These are phyloP conservation scores for Botryosphaeria dothidea DNA, from an alignment of 2,329 filamentous ascomycete species.

Conservation along the genomic window DNA sequence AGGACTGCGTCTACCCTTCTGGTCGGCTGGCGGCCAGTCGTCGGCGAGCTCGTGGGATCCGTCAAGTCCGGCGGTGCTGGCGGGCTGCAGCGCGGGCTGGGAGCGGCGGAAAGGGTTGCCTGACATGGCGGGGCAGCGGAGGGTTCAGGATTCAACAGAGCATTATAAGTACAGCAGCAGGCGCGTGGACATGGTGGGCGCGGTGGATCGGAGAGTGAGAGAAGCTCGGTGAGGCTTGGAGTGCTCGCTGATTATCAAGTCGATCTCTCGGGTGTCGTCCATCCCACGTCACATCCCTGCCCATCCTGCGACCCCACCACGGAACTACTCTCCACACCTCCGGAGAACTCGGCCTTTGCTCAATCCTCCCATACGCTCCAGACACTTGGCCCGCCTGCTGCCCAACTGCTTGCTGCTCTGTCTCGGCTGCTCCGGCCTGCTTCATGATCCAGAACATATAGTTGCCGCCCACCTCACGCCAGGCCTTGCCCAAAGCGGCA, in stretches of 20 bases:
- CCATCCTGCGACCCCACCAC: conserved; percentile 7
- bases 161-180: conserved; percentile 13
- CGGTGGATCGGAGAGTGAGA: background rate
- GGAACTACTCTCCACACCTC: background rate
- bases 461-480: background rate
- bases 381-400: background rate
- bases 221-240: background rate
- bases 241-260: conserved; percentile 14
- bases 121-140: conserved; percentile 32
- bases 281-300: conserved; percentile 20
- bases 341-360: background rate
- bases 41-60: background rate
- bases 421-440: background rate
- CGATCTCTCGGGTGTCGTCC: conserved; percentile 13
- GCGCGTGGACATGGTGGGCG: conserved; percentile 2
- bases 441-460: background rate
- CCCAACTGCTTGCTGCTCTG: background rate
- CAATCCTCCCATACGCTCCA: background rate
- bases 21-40: background rate
- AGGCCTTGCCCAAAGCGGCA: background rate
- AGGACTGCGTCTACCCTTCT: background rate
- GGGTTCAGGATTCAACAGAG: conserved; percentile 7
- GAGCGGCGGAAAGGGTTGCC: conserved; percentile 43
- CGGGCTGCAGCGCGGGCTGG: conserved; percentile 20
- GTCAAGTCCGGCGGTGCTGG: conserved; percentile 4